Evolutionary conservation across 345 rosid genomes (phyloP).

Genomic region (Corchorus capsularis): DNA sequence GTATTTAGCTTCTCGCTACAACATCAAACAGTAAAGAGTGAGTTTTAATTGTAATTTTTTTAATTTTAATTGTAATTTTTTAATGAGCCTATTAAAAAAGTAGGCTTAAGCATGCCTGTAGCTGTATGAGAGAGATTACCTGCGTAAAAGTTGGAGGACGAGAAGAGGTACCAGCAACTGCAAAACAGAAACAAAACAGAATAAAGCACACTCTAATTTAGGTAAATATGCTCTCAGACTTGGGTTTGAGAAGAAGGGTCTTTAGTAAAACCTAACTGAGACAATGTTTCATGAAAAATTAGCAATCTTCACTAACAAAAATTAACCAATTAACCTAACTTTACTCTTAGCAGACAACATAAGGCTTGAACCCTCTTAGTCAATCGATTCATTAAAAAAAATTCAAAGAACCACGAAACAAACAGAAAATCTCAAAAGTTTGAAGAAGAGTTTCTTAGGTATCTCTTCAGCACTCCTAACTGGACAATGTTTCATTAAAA

Average conservation of each 20-base stretch:
- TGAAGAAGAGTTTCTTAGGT: slow-evolving; percentile 28
- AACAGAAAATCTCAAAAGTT: not conserved
- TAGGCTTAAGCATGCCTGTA: not conserved
- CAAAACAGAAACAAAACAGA: slow-evolving; percentile 16
- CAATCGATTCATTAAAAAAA: no score
- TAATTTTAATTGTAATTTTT: not conserved
- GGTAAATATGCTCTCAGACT: no score
- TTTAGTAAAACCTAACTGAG: no score
- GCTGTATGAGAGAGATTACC: slow-evolving; percentile 30
- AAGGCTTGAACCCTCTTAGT: no score
- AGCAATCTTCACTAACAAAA: no score
- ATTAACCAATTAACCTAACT: no score
- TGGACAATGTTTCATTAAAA: no score
- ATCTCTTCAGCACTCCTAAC: slow-evolving; percentile 51
- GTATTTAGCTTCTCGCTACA: slow-evolving; percentile 61
- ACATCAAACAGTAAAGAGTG: not conserved
- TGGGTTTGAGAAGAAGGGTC: no score
- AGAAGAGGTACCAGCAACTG: slow-evolving; percentile 67
- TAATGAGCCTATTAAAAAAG: no score
- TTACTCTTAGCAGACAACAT: no score
- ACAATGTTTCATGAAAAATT: no score
- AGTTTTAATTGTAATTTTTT: not conserved
- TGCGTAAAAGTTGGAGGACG: slow-evolving; percentile 63
- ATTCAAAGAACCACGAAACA: not conserved
- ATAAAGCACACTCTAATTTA: no score